These are phyloP conservation scores for Sporothrix schenckii DNA, from an alignment of 2,329 filamentous ascomycete species.

Conservation along the genomic window DNA sequence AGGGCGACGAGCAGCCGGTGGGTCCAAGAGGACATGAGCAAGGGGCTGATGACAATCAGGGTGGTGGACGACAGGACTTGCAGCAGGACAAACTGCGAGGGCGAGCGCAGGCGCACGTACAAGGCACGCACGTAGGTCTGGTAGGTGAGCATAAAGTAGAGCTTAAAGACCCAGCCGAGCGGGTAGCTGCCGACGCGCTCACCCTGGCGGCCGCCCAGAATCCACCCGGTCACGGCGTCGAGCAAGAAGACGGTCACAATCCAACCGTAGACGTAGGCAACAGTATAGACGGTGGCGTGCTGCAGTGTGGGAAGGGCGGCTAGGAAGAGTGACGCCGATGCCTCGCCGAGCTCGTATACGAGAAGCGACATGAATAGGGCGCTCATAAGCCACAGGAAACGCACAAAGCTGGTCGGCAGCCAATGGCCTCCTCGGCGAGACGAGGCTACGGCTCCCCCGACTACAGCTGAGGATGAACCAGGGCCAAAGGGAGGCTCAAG, in stretches of 20 bases:
- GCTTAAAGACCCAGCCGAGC: conserved; percentile 71
- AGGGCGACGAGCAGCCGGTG: conserved; percentile 60
- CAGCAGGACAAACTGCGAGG: conserved; percentile 65
- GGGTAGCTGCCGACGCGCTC: conserved; percentile 70
- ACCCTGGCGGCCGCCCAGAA: conserved; percentile 66
- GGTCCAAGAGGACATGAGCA: conserved; percentile 63
- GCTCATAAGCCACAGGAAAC: conserved; percentile 70
- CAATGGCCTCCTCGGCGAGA: conserved; percentile 49
- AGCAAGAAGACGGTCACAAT: conserved; percentile 67
- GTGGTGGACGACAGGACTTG: conserved; percentile 65
- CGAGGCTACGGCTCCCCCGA: neutral
- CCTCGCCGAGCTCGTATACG: conserved; percentile 68
- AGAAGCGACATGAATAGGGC: conserved; percentile 65
- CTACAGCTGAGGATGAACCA: conserved; percentile 45
- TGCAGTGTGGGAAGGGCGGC: conserved; percentile 57
- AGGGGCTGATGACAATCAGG: conserved; percentile 64
- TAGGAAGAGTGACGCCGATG: conserved; percentile 69
- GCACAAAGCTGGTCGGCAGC: conserved; percentile 68
- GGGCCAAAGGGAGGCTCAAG: neutral
- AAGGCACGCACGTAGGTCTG: conserved; percentile 71
- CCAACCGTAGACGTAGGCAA: conserved; percentile 72
- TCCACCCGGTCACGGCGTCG: conserved; percentile 67
- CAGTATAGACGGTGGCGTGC: conserved; percentile 66
- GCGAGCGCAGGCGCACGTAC: conserved; percentile 68
- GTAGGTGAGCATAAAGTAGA: conserved; percentile 70